Evolutionary conservation across 1,284 basidiomycete genomes (phyloP).

Genomic region (Xerocomus amazonicus): DNA sequence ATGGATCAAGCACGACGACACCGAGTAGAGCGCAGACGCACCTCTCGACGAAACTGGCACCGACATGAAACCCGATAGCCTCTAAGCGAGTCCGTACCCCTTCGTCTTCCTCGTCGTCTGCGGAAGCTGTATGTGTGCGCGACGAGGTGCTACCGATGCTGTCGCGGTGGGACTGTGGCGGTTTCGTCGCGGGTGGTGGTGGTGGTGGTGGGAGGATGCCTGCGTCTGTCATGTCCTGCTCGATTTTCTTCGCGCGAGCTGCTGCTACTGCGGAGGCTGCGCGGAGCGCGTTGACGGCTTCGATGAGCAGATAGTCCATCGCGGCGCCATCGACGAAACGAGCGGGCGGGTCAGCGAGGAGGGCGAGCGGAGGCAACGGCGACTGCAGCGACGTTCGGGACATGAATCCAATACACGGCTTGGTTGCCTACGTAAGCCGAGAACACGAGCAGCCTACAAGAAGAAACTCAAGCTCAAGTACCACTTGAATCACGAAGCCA

Average conservation of each 20-base stretch:
- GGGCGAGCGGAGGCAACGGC: conserved; percentile 35
- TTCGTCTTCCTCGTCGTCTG: conserved; percentile 66
- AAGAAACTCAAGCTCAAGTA: no score
- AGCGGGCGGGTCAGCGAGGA: conserved; percentile 58
- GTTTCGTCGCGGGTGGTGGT: conserved; percentile 37
- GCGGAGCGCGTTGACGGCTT: conserved; percentile 68
- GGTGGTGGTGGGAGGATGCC: conserved; percentile 55
- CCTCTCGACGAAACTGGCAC: conserved; percentile 84
- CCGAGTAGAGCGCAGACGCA: conserved; percentile 34
- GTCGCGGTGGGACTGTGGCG: conserved; percentile 43
- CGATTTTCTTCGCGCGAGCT: conserved; percentile 58
- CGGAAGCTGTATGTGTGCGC: conserved; percentile 14
- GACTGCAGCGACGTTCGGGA: neutral
- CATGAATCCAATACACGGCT: no score
- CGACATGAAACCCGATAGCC: conserved; percentile 82
- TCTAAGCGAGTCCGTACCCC: conserved; percentile 70
- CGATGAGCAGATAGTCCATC: conserved; percentile 84
- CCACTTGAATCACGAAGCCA: no score
- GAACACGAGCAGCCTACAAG: no score
- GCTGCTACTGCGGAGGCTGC: conserved; percentile 69
- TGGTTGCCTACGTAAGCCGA: no score
- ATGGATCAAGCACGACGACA: neutral
- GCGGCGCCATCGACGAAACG: conserved; percentile 69
- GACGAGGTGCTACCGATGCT: conserved; percentile 22
- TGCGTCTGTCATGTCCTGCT: conserved; percentile 71